These are phyloP conservation scores for Heliophila coronopifolia DNA, from an alignment of 441 rosid species.

Conservation along the genomic window DNA sequence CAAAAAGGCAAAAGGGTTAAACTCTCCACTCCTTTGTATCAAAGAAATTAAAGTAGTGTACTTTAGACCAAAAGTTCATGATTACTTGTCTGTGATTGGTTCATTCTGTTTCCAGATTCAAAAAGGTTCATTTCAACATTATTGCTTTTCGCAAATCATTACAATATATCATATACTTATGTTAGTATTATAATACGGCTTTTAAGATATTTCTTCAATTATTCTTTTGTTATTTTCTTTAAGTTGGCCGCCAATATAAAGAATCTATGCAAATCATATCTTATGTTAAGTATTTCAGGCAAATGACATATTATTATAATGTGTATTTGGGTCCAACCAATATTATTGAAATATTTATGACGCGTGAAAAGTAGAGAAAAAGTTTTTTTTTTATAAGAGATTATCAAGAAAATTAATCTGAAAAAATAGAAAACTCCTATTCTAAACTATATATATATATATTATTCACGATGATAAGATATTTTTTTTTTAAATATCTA, in stretches of 20 bases:
- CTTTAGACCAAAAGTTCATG: slow-evolving; percentile 18
- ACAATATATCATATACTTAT: slow-evolving; percentile 1
- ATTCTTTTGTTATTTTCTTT: background rate
- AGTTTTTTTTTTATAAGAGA: no score
- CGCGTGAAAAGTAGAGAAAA: background rate
- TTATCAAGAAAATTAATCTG: background rate
- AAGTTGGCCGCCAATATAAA: background rate
- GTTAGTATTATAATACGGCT: no score
- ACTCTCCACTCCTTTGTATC: background rate
- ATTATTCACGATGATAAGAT: background rate
- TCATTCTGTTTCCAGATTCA: slow-evolving; percentile 9
- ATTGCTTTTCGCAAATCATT: slow-evolving; percentile 18
- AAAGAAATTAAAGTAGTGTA: slow-evolving; percentile 6
- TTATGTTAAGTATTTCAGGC: background rate
- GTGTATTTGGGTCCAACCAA: background rate
- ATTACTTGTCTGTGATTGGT: slow-evolving; percentile 3
- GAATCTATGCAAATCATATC: background rate
- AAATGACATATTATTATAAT: background rate
- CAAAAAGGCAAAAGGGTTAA: background rate
- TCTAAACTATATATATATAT: background rate
- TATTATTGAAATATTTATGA: background rate
- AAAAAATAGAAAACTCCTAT: background rate
- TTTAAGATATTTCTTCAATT: slow-evolving; percentile 3
- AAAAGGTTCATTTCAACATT: slow-evolving; percentile 17
- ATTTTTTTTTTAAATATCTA: no score